Conservation (phyloP, 2,329 filamentous ascomycete genomes). For the Elsinoe fawcettii region DNA sequence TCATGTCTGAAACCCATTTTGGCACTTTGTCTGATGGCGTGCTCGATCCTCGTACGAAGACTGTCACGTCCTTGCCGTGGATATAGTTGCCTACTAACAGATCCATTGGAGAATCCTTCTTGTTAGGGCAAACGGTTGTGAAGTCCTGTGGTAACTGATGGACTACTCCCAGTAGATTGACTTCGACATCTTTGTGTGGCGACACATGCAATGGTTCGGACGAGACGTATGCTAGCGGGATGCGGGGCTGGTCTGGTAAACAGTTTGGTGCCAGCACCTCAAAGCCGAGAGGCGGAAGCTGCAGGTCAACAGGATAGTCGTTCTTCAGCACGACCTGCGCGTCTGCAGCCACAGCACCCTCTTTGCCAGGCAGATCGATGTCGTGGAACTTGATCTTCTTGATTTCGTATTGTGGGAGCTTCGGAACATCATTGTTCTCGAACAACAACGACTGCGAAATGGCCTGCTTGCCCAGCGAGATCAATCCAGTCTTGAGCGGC, state of each 20-base stretch:
- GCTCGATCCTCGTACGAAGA: constrained; percentile 75
- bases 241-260: constrained; percentile 59
- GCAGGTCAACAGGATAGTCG: constrained; percentile 67
- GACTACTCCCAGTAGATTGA: constrained; percentile 65
- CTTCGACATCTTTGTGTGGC: constrained; percentile 58
- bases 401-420: constrained; percentile 75
- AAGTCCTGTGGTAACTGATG: constrained; percentile 65
- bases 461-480: constrained; percentile 69
- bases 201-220: constrained; percentile 60
- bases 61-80: constrained; percentile 65
- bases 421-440: constrained; percentile 64
- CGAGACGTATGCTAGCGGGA: constrained; percentile 68
- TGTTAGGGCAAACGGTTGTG: constrained; percentile 65
- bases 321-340: constrained; percentile 66
- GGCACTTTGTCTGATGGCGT: constrained; percentile 61
- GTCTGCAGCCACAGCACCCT: constrained; percentile 69
- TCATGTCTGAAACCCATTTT: constrained; percentile 70
- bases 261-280: constrained; percentile 82
- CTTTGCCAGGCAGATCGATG: constrained; percentile 45
- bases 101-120: constrained; percentile 75
- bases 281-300: constrained; percentile 73
- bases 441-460: constrained; percentile 69
- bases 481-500: constrained; percentile 66
- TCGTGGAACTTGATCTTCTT: constrained; percentile 74
- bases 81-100: constrained; percentile 73